Percentiles rank a stretch among this genome's conserved stretches.
phyloP scores from a whole-genome alignment of 176 grass and related monocot species.

The Rhynchospora breviuscula region DNA sequence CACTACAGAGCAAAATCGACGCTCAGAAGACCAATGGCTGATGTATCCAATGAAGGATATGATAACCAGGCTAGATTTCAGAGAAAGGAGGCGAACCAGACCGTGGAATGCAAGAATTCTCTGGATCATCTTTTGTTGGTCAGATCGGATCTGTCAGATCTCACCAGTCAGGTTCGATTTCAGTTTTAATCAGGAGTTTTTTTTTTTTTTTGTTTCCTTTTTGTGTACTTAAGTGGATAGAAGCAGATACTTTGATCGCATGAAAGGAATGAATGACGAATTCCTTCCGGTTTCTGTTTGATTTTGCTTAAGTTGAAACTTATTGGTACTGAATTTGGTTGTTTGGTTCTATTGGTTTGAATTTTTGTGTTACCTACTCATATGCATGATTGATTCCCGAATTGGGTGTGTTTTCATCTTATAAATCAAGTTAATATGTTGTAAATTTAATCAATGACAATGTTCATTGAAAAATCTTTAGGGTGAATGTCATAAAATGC shows the following conservation, averaged over 20 bases:
- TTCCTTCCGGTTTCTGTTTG: background rate
- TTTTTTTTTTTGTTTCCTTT: slow-evolving; percentile 13
- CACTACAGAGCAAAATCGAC: background rate
- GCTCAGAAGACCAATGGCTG: slow-evolving; percentile 1
- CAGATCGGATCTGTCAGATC: slow-evolving; percentile 21
- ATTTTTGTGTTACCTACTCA: background rate
- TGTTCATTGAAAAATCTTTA: background rate
- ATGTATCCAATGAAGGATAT: background rate
- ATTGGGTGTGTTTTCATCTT: too few species aligned
- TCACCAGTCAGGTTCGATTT: slow-evolving; percentile 22
- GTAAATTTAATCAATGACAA: background rate
- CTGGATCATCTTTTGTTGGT: background rate
- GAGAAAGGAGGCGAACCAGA: slow-evolving; percentile 1
- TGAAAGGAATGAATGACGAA: background rate
- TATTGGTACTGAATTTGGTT: background rate
- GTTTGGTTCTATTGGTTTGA: background rate
- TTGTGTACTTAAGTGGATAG: background rate
- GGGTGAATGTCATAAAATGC: too few species aligned
- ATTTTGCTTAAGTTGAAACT: background rate
- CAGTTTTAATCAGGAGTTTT: background rate
- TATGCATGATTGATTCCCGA: background rate
- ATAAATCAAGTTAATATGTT: too few species aligned
- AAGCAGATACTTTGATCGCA: background rate
- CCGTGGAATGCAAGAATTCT: background rate
- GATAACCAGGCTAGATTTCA: background rate